Conservation (phyloP, 768 basidiomycete genomes). For the Basidioascus undulatus region DNA sequence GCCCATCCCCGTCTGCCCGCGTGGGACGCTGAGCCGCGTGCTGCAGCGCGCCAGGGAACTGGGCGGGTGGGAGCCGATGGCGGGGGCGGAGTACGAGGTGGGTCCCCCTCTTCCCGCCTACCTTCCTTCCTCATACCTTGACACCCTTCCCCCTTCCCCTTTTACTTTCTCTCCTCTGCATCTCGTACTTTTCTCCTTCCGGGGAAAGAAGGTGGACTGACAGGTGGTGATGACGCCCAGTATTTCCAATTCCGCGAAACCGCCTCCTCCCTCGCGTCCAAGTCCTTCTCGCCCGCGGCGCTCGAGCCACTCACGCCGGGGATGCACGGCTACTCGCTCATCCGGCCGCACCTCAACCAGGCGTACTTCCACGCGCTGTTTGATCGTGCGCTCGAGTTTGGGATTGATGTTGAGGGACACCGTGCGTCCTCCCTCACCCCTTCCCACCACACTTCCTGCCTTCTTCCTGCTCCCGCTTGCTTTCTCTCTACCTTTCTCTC, state of each 20-base stretch:
- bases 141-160: slow-evolving; percentile 17
- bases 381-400: slow-evolving; percentile 34
- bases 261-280: slow-evolving; percentile 43
- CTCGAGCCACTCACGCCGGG: slow-evolving; percentile 71
- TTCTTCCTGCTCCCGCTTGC: too few relatives aligned
- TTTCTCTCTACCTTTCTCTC: too few relatives aligned
- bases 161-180: background rate
- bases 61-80: slow-evolving; percentile 36
- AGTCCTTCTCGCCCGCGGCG: slow-evolving; percentile 46
- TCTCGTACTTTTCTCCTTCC: too few relatives aligned
- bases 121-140: too few relatives aligned
- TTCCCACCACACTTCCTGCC: too few relatives aligned
- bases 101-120: slow-evolving; percentile 9
- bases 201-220: too few relatives aligned
- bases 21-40: slow-evolving; percentile 45
- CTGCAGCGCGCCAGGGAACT: slow-evolving; percentile 26
- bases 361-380: slow-evolving; percentile 76
- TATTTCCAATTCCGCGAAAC: slow-evolving; percentile 35
- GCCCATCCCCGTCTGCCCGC: slow-evolving; percentile 38
- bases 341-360: slow-evolving; percentile 32
- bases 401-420: slow-evolving; percentile 62
- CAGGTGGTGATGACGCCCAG: too few relatives aligned
- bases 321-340: slow-evolving; percentile 91
- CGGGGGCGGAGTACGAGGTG: slow-evolving; percentile 90
- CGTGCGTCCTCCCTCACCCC: too few relatives aligned